Percentiles rank a stretch among this genome's conserved stretches.
Conservation (phyloP, 2,329 filamentous ascomycete species). For the Phyllosticta capitalensis region DNA sequence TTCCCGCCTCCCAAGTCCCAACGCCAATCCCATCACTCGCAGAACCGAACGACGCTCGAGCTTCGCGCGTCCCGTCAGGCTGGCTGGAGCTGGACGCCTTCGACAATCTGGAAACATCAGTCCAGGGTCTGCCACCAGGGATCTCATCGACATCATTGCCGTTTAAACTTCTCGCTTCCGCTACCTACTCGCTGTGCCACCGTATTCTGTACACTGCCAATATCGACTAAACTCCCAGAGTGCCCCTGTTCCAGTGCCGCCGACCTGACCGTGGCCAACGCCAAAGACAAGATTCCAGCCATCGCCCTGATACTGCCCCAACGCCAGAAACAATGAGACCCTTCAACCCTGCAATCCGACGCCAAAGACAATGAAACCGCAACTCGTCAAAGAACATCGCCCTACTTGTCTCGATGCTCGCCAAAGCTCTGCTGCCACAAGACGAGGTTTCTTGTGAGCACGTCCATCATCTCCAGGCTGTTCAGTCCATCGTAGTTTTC, state of each 20-base stretch:
- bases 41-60: neutral
- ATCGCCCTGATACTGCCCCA: neutral
- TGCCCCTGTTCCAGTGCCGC: neutral
- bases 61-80: neutral
- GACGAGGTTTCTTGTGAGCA: constrained; percentile 67
- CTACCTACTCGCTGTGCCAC: neutral
- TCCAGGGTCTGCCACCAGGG: neutral
- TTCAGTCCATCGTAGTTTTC: constrained; percentile 63
- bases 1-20: constrained; percentile 4
- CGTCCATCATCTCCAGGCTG: constrained; percentile 86
- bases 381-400: neutral
- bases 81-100: constrained; percentile 2
- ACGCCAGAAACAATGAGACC: neutral
- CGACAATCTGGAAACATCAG: neutral
- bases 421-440: constrained; percentile 61
- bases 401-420: constrained; percentile 7
- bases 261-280: constrained; percentile 2
- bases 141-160: neutral
- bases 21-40: neutral
- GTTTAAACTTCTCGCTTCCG: neutral
- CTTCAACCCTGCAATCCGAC: neutral
- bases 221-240: neutral
- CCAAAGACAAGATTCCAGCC: constrained; percentile 2
- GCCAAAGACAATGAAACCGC: neutral
- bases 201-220: no score